These are phyloP conservation scores for Trichoderma oligosporum DNA, from an alignment of 2,329 filamentous ascomycete genomes.

Conservation along the genomic window DNA sequence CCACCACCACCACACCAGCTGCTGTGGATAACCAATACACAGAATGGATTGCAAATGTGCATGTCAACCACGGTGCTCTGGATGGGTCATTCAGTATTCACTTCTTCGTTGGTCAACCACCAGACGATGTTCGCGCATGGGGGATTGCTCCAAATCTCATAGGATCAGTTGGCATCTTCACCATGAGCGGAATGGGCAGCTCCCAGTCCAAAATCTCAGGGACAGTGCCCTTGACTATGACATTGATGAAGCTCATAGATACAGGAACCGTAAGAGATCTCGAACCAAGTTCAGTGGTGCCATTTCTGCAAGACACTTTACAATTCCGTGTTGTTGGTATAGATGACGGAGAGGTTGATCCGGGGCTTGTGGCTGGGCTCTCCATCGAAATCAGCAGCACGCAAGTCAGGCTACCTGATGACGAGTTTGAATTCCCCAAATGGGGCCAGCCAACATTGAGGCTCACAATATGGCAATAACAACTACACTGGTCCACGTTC, in stretches of 20 bases:
- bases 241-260: constrained; percentile 43
- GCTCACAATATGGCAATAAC: constrained; percentile 27
- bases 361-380: constrained; percentile 29
- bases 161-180: constrained; percentile 58
- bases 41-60: constrained; percentile 68
- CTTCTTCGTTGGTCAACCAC: constrained; percentile 61
- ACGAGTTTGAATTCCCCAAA: constrained; percentile 27
- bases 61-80: constrained; percentile 57
- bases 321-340: constrained; percentile 32
- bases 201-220: constrained; percentile 41
- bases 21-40: constrained; percentile 45
- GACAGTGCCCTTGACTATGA: constrained; percentile 50
- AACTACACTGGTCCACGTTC: neutral
- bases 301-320: constrained; percentile 41
- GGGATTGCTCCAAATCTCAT: constrained; percentile 51
- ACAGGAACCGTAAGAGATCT: constrained; percentile 37
- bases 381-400: constrained; percentile 32
- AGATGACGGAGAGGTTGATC: constrained; percentile 27
- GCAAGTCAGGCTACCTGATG: constrained; percentile 28
- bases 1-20: constrained; percentile 25
- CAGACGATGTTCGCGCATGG: constrained; percentile 48
- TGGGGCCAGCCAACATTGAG: constrained; percentile 28
- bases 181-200: constrained; percentile 37
- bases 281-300: constrained; percentile 34
- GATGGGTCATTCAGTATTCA: constrained; percentile 59